These are phyloP conservation scores for Heracleum sosnowskyi DNA, from an alignment of 129 eudicot genomes.

Conservation along the genomic window DNA sequence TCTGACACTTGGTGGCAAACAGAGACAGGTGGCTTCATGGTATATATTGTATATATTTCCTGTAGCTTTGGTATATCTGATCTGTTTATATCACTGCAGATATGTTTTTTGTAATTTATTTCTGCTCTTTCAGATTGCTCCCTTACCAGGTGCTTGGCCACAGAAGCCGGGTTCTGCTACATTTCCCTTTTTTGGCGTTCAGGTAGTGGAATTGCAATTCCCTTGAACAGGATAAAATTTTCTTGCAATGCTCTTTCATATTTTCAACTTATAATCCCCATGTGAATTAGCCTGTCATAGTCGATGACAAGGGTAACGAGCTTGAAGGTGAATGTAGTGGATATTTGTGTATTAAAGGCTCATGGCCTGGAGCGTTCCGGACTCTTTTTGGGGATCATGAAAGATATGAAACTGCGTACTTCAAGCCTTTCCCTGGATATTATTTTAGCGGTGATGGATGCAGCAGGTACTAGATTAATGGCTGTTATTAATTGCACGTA, in stretches of 20 bases:
- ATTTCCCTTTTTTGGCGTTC: slow-evolving; percentile 95
- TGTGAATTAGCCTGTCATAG: slow-evolving; percentile 79
- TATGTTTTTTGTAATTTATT: slow-evolving; percentile 1
- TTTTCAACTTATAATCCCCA: neutral
- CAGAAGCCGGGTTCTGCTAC: slow-evolving; percentile 99
- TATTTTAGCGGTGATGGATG: slow-evolving; percentile 99
- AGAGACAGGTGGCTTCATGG: slow-evolving; percentile 99
- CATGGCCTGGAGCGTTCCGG: slow-evolving; percentile 99
- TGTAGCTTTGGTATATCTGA: slow-evolving; percentile 3
- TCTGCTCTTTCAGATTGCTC: slow-evolving; percentile 61
- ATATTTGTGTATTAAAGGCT: slow-evolving; percentile 68
- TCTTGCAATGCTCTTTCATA: neutral
- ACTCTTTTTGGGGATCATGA: slow-evolving; percentile 95
- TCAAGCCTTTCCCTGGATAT: slow-evolving; percentile 91
- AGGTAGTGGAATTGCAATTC: slow-evolving; percentile 36
- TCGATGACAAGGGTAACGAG: slow-evolving; percentile 92
- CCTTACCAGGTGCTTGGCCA: slow-evolving; percentile 97
- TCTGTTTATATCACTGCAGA: neutral
- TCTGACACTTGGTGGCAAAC: slow-evolving; percentile 99
- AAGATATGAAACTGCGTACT: slow-evolving; percentile 93
- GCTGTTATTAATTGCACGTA: neutral
- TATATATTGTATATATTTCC: slow-evolving; percentile 12
- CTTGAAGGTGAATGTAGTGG: slow-evolving; percentile 97
- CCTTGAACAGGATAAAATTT: neutral
- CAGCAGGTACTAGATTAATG: slow-evolving; percentile 47